A percentile compares a stretch with the other conserved stretches of the same genome.
These are phyloP conservation scores for Thelonectria rubi DNA, from an alignment of 2,329 filamentous ascomycete genomes.

Conservation along the genomic window DNA sequence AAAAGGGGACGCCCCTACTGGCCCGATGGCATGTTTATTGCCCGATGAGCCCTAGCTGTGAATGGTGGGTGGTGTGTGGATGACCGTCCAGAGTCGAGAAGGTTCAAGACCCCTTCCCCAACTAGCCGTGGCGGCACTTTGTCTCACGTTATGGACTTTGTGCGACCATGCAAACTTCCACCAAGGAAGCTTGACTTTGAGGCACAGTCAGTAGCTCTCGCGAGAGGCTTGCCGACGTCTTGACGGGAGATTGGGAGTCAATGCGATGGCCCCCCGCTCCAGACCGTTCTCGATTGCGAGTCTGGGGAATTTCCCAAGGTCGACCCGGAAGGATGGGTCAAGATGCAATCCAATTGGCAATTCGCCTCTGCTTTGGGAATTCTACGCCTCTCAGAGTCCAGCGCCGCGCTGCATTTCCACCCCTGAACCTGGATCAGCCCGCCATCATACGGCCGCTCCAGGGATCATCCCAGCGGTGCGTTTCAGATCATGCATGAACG, in stretches of 20 bases:
- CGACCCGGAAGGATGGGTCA: slow-evolving; percentile 13
- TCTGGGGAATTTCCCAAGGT: slow-evolving; percentile 22
- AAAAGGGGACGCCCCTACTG: slow-evolving; percentile 2
- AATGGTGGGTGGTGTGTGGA: not conserved
- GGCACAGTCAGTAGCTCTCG: not conserved
- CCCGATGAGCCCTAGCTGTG: slow-evolving; percentile 19
- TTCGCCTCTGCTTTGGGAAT: not conserved
- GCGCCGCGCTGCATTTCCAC: not conserved
- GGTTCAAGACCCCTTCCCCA: not conserved
- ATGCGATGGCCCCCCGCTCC: slow-evolving; percentile 15
- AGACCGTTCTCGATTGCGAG: slow-evolving; percentile 23
- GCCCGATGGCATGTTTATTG: slow-evolving; percentile 18
- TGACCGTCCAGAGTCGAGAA: slow-evolving; percentile 6
- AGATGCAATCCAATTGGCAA: slow-evolving; percentile 4
- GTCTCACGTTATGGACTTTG: slow-evolving; percentile 1
- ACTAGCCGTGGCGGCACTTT: slow-evolving; percentile 8
- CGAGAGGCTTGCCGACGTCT: slow-evolving; percentile 12
- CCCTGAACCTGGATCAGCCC: slow-evolving; percentile 25
- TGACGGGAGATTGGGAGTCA: slow-evolving; percentile 22
- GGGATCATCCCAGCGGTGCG: slow-evolving; percentile 17
- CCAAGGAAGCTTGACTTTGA: not conserved
- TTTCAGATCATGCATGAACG: slow-evolving; percentile 25
- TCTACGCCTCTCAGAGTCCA: not conserved
- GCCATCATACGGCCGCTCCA: slow-evolving; percentile 14
- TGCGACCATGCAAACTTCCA: not conserved